Percentiles rank a stretch among this genome's conserved stretches.
Evolutionary conservation across 2,329 filamentous ascomycete species (phyloP).

Genomic region (Ceratocystis variospora): DNA sequence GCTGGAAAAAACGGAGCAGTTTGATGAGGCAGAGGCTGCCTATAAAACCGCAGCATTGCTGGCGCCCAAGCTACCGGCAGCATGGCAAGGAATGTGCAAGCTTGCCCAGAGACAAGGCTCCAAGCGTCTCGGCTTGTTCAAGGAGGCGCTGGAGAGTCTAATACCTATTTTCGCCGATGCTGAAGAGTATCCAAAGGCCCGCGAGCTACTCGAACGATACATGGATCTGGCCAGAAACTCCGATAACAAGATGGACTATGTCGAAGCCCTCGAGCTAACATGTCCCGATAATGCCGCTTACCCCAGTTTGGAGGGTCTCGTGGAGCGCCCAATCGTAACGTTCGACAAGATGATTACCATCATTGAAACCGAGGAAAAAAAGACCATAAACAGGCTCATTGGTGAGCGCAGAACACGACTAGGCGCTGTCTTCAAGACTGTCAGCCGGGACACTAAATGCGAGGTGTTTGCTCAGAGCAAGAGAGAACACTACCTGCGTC

Average conservation of each 20-base stretch:
- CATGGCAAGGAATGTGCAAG: constrained; percentile 80
- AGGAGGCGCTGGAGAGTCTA: constrained; percentile 44
- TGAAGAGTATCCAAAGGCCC: constrained; percentile 49
- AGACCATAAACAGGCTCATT: constrained; percentile 79
- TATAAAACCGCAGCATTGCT: constrained; percentile 60
- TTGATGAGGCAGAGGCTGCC: constrained; percentile 59
- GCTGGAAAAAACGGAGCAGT: constrained; percentile 58
- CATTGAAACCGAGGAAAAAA: constrained; percentile 72
- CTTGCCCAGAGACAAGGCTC: constrained; percentile 56
- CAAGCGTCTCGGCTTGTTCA: constrained; percentile 9
- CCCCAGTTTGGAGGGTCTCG: constrained; percentile 63
- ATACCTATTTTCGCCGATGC: constrained; percentile 59
- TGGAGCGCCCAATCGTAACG: constrained; percentile 65
- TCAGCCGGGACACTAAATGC: constrained; percentile 73
- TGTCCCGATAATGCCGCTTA: constrained; percentile 75
- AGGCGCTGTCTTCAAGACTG: constrained; percentile 68
- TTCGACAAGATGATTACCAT: constrained; percentile 75
- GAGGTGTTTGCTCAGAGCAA: constrained; percentile 66
- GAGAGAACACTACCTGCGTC: constrained; percentile 65
- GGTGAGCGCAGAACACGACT: constrained; percentile 77
- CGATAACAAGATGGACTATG: constrained; percentile 60
- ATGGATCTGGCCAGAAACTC: constrained; percentile 57
- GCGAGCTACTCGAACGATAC: constrained; percentile 65
- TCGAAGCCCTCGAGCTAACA: constrained; percentile 58
- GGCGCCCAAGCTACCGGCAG: constrained; percentile 64